phyloP scores from a whole-genome alignment of 139 green algal genomes.

The Nannochloris sp. region DNA sequence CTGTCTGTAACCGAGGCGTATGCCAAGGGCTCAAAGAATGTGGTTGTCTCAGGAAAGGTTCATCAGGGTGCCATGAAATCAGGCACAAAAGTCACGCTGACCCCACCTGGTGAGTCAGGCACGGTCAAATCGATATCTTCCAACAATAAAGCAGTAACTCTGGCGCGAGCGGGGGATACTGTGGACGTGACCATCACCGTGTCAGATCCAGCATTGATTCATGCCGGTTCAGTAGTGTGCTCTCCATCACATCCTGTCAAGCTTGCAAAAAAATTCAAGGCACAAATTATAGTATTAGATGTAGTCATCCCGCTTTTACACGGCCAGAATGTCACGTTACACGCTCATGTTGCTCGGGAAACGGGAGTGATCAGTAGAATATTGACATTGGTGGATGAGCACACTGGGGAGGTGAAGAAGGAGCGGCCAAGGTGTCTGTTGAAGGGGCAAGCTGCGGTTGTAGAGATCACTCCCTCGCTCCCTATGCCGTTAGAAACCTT shows the following conservation, averaged over 20 bases:
- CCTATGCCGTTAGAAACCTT: slow-evolving; percentile 72
- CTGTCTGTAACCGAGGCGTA: slow-evolving; percentile 60
- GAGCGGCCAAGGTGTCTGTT: slow-evolving; percentile 49
- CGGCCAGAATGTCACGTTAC: slow-evolving; percentile 51
- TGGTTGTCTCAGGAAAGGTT: slow-evolving; percentile 70
- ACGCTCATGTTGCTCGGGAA: slow-evolving; percentile 65
- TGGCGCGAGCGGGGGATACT: slow-evolving; percentile 69
- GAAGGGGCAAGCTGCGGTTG: slow-evolving; percentile 58
- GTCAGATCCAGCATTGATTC: slow-evolving; percentile 30
- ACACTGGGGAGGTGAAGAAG: slow-evolving; percentile 57
- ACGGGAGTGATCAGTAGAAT: slow-evolving; percentile 53
- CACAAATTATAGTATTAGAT: slow-evolving; percentile 70
- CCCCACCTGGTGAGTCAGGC: slow-evolving; percentile 42
- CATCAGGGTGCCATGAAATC: slow-evolving; percentile 55
- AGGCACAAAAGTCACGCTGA: slow-evolving; percentile 55
- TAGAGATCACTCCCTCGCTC: slow-evolving; percentile 61
- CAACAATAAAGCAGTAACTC: slow-evolving; percentile 9
- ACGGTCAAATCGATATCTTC: slow-evolving; percentile 42
- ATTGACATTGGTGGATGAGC: slow-evolving; percentile 57
- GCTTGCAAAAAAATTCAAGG: slow-evolving; percentile 51
- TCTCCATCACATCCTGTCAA: slow-evolving; percentile 66
- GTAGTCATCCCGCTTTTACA: slow-evolving; percentile 65
- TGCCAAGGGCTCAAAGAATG: slow-evolving; percentile 24
- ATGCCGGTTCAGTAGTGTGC: slow-evolving; percentile 35
- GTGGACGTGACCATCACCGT: slow-evolving; percentile 62